A percentile compares a stretch with the other conserved stretches of the same genome.
Evolutionary conservation across 2,329 filamentous ascomycete genomes (phyloP).

Genomic region (Pseudogymnoascus sp.): DNA sequence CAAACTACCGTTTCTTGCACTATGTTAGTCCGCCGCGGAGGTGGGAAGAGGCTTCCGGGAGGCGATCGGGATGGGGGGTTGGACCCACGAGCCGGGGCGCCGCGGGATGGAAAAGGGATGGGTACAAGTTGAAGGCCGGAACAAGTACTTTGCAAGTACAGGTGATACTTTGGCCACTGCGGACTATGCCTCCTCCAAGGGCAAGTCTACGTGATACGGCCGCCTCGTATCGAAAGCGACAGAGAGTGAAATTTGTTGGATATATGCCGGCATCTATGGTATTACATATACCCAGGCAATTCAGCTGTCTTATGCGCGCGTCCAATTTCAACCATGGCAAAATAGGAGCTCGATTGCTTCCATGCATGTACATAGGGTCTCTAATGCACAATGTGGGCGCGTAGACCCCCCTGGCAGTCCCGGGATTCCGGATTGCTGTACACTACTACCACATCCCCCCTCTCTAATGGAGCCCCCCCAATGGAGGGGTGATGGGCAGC

Average conservation of each 20-base stretch:
- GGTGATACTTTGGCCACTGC: not conserved
- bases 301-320: not conserved
- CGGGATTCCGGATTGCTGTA: not conserved
- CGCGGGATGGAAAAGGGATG: constrained; percentile 1
- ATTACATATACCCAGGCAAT: not conserved
- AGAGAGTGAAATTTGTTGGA: not conserved
- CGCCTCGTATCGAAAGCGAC: not conserved
- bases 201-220: not conserved
- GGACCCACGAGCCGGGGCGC: constrained; percentile 8
- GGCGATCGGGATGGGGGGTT: not conserved
- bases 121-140: too few relatives aligned
- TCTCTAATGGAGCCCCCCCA: not conserved
- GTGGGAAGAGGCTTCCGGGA: not conserved
- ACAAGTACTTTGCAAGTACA: not conserved
- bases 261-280: not conserved
- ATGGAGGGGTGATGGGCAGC: not conserved
- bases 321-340: not conserved
- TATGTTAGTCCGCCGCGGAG: constrained; percentile 2
- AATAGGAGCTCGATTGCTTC: not conserved
- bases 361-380: constrained; percentile 6
- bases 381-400: not conserved
- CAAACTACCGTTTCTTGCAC: not conserved
- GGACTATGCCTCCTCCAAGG: not conserved
- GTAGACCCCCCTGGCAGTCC: not conserved
- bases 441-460: not conserved